Percentiles rank a stretch among this genome's conserved stretches.
Conservation (phyloP, 345 rosid genomes). For the Bruguiera gymnorhiza region DNA sequence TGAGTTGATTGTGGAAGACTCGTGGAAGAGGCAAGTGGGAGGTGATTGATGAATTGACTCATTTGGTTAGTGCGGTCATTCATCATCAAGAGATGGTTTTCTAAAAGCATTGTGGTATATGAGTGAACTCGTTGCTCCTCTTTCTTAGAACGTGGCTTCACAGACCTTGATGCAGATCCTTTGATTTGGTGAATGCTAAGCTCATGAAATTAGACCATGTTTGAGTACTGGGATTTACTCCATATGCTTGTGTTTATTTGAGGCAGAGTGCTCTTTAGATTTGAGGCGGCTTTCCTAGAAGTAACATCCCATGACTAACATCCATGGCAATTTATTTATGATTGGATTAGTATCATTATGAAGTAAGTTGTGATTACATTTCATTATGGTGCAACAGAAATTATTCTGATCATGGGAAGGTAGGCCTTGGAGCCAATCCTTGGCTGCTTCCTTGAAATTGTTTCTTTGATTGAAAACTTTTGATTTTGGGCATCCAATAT, state of each 20-base stretch:
- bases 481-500: too few relatives aligned
- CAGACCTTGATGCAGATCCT: not conserved
- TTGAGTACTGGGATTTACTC: too few relatives aligned
- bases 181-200: not conserved
- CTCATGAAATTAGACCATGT: not conserved
- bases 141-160: not conserved
- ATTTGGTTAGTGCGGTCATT: not conserved
- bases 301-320: too few relatives aligned
- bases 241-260: too few relatives aligned
- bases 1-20: slow-evolving; percentile 87
- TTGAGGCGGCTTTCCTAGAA: too few relatives aligned
- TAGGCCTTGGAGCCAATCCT: not conserved
- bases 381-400: too few relatives aligned
- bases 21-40: slow-evolving; percentile 95
- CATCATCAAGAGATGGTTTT: not conserved
- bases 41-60: slow-evolving; percentile 50
- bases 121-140: not conserved
- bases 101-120: slow-evolving; percentile 6
- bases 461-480: too few relatives aligned
- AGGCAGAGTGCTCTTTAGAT: too few relatives aligned
- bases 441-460: not conserved
- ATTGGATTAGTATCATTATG: too few relatives aligned
- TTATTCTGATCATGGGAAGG: not conserved
- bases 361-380: too few relatives aligned
- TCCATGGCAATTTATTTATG: too few relatives aligned